A percentile compares a stretch with the other conserved stretches of the same genome.
These are phyloP conservation scores for Omphalotus guepiniiformis DNA, from an alignment of 768 basidiomycete genomes.

Conservation along the genomic window DNA sequence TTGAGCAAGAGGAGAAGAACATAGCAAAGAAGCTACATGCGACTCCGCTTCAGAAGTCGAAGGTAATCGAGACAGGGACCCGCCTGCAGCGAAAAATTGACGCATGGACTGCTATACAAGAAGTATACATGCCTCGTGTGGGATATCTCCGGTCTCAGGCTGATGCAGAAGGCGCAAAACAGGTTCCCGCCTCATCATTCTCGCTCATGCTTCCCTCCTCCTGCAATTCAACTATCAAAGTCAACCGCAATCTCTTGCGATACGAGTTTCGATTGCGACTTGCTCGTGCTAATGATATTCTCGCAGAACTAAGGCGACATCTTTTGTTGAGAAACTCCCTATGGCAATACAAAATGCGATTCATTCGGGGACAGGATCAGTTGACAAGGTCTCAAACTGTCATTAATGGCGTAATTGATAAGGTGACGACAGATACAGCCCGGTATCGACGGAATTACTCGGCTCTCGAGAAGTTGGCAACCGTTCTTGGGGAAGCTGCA, in stretches of 20 bases:
- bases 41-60: background rate
- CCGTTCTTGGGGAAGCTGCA: background rate
- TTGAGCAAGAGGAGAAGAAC: background rate
- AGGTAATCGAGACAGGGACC: background rate
- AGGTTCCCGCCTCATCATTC: background rate
- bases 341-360: background rate
- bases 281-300: background rate
- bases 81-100: background rate
- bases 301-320: background rate
- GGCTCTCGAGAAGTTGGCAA: background rate
- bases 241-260: background rate
- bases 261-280: constrained; percentile 2
- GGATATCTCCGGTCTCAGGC: background rate
- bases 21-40: background rate
- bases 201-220: background rate
- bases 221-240: background rate
- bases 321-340: background rate
- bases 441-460: background rate
- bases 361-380: background rate
- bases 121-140: background rate
- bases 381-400: background rate
- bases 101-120: background rate
- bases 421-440: background rate
- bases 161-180: background rate
- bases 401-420: background rate